These are phyloP conservation scores for Cladophialophora psammophila DNA, from an alignment of 2,329 filamentous ascomycete species.

Conservation along the genomic window DNA sequence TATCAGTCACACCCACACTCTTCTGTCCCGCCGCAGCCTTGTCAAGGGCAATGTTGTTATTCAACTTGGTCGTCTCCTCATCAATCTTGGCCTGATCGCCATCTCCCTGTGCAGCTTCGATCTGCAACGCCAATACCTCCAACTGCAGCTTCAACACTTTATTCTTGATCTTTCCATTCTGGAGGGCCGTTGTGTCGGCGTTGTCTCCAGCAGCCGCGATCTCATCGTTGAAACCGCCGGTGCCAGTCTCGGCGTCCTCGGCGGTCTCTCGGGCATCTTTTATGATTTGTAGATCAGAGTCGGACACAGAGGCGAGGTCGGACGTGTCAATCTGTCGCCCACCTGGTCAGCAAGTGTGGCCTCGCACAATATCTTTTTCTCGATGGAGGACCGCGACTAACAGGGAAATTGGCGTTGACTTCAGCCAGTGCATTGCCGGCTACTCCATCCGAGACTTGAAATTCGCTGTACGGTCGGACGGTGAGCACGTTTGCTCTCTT, in stretches of 20 bases:
- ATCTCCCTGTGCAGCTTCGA: constrained; percentile 59
- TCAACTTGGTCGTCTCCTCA: constrained; percentile 60
- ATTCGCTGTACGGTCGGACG: constrained; percentile 26
- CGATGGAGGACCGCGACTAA: constrained; percentile 39
- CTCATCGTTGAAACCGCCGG: constrained; percentile 60
- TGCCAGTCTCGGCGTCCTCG: constrained; percentile 60
- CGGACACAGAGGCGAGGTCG: constrained; percentile 57
- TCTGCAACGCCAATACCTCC: constrained; percentile 59
- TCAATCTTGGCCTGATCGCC: constrained; percentile 55
- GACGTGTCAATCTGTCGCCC: constrained; percentile 23
- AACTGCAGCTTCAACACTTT: constrained; percentile 66
- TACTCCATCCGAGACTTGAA: constrained; percentile 49
- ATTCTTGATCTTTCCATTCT: constrained; percentile 67
- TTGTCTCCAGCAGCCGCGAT: constrained; percentile 53
- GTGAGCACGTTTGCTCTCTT: constrained; percentile 31
- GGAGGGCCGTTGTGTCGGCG: constrained; percentile 55
- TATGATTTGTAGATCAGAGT: constrained; percentile 60
- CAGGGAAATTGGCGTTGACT: constrained; percentile 63
- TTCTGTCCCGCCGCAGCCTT: constrained; percentile 46
- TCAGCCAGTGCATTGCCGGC: constrained; percentile 63
- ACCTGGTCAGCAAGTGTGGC: not conserved
- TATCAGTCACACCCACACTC: constrained; percentile 36
- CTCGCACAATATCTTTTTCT: not conserved
- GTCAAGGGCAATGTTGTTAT: constrained; percentile 59
- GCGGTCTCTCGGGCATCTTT: constrained; percentile 59